Evolutionary conservation across 768 basidiomycete genomes (phyloP).

Genomic region (Leccinum ochraceum): DNA sequence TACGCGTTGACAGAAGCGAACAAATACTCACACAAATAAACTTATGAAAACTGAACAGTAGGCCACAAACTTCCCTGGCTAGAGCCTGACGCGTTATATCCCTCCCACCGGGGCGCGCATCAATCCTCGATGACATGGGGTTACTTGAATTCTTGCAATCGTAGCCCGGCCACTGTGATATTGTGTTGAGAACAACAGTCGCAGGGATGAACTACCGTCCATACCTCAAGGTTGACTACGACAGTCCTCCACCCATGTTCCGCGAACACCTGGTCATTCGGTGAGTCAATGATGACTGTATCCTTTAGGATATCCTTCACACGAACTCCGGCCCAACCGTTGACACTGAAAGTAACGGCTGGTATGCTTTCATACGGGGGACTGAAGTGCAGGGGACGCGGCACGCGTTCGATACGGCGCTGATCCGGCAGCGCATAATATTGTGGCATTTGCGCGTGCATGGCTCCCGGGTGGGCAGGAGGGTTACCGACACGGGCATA

Average conservation of each 20-base stretch:
- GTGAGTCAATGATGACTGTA: constrained; percentile 1
- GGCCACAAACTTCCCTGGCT: background rate
- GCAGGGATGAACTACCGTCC: background rate
- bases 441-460: constrained; percentile 2
- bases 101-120: background rate
- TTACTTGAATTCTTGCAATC: background rate
- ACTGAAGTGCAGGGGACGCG: background rate
- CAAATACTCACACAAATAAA: background rate
- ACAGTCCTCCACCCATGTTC: constrained; percentile 3
- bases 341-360: background rate
- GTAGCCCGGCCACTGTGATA: constrained; percentile 1
- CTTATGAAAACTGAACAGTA: background rate
- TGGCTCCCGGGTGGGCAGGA: constrained; percentile 2
- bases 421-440: background rate
- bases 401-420: constrained; percentile 6
- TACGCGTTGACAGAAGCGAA: background rate
- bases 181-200: background rate
- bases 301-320: constrained; percentile 6
- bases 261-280: background rate
- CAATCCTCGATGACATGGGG: background rate
- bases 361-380: constrained; percentile 1
- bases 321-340: constrained; percentile 3
- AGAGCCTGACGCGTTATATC: background rate
- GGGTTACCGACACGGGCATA: background rate
- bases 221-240: constrained; percentile 4